phyloP scores from a whole-genome alignment of 73 alveolate species.

The Symbiodinium natans region DNA sequence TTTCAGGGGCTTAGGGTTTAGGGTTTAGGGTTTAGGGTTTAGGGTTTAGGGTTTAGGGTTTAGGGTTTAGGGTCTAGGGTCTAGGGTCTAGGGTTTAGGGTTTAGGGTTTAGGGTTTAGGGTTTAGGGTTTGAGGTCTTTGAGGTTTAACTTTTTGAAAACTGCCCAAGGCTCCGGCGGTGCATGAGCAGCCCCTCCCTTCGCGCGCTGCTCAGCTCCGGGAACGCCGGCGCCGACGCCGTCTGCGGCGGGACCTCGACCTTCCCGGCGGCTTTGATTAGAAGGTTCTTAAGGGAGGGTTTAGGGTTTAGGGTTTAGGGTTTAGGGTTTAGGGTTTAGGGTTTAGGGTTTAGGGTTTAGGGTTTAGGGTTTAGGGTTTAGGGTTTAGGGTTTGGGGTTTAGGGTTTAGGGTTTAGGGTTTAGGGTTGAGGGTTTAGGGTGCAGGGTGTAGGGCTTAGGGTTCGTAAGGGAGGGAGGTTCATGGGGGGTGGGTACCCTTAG shows the following conservation, averaged over 20 bases:
- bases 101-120: too few species aligned
- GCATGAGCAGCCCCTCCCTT: too few species aligned
- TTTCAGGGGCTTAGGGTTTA: too few species aligned
- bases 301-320: too few species aligned
- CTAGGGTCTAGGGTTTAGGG: not conserved
- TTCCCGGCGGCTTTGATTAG: not conserved
- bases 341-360: not conserved
- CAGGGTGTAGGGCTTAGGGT: not conserved
- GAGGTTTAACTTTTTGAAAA: too few species aligned
- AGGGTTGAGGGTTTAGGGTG: not conserved
- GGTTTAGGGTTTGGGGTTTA: not conserved
- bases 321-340: too few species aligned
- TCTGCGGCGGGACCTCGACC: not conserved
- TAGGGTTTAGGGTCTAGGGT: not conserved
- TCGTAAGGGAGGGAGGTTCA: too few species aligned
- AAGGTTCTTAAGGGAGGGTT: not conserved
- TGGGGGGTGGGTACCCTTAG: too few species aligned
- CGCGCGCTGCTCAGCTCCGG: not conserved
- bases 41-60: too few species aligned
- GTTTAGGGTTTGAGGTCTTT: too few species aligned
- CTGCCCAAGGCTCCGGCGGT: not conserved
- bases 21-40: not conserved
- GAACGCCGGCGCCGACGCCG: constrained; percentile 8
- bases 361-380: not conserved
- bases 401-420: not conserved